Conservation (phyloP, 768 basidiomycete species). For the Sarcomyxa edulis region DNA sequence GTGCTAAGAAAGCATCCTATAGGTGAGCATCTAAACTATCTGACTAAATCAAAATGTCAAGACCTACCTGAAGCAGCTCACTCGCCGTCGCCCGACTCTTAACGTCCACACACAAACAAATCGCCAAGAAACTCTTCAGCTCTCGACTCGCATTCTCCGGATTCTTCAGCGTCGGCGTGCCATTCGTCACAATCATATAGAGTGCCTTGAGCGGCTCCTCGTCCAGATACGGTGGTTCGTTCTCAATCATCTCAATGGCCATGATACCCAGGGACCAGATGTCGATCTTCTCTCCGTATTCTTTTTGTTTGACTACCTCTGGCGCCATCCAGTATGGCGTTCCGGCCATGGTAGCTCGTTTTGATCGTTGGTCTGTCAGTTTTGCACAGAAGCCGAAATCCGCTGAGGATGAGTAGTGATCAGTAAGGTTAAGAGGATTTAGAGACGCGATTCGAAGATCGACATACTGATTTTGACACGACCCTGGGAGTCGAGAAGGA, state of each 20-base stretch:
- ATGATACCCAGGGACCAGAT: conserved; percentile 98
- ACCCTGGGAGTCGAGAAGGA: conserved; percentile 87
- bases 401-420: no score
- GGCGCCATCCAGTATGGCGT: conserved; percentile 99
- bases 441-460: no score
- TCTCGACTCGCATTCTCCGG: conserved; percentile 89
- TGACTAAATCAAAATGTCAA: conserved; percentile 1
- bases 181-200: conserved; percentile 96
- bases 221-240: conserved; percentile 92
- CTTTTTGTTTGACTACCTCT: conserved; percentile 97
- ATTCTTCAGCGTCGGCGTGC: conserved; percentile 95
- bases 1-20: conserved; percentile 69
- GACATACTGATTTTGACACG: conserved; percentile 95
- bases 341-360: conserved; percentile 96
- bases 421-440: no score
- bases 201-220: conserved; percentile 93
- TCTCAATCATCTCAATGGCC: conserved; percentile 99
- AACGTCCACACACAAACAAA: conserved; percentile 96
- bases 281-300: conserved; percentile 94
- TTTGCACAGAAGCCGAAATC: conserved; percentile 98
- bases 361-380: conserved; percentile 92
- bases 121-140: conserved; percentile 93
- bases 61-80: conserved; percentile 75
- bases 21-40: conserved; percentile 1
- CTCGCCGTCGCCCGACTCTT: conserved; percentile 86